phyloP scores from a whole-genome alignment of 768 basidiomycete species.

The Gymnopilus junonius region DNA sequence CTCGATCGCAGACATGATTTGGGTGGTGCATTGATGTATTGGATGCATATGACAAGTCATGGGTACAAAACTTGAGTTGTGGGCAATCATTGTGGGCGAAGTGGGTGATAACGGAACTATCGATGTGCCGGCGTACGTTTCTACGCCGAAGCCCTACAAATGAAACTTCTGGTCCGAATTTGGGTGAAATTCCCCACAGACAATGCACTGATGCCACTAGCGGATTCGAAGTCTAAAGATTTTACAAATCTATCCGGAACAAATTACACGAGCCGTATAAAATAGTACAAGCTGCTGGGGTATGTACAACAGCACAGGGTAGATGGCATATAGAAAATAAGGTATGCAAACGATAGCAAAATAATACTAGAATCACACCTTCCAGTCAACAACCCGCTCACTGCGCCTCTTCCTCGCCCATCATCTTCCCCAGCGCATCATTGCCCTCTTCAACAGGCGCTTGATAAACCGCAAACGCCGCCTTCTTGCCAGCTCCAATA shows the following conservation, averaged over 20 bases:
- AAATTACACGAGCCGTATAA: not conserved
- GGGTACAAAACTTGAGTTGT: no score
- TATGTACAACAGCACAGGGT: not conserved
- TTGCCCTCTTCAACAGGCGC: slow-evolving; percentile 63
- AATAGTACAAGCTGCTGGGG: not conserved
- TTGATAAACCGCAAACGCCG: slow-evolving; percentile 81
- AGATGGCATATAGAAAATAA: not conserved
- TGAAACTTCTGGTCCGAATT: no score
- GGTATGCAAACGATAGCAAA: not conserved
- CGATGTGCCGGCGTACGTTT: no score
- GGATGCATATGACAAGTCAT: no score
- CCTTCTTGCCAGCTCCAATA: slow-evolving; percentile 40
- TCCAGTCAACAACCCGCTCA: not conserved
- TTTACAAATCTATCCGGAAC: not conserved
- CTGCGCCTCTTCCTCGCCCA: slow-evolving; percentile 49
- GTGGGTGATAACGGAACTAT: no score
- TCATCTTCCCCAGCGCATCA: slow-evolving; percentile 70
- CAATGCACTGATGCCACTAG: no score
- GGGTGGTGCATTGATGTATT: no score
- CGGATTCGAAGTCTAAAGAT: slow-evolving; percentile 61
- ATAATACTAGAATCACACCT: not conserved
- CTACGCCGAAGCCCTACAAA: no score
- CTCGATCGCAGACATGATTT: no score
- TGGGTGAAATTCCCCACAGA: no score
- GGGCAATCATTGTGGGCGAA: no score